Evolutionary conservation across 495 filamentous ascomycete species (phyloP).

Genomic region (Chlorociboria aeruginascens): DNA sequence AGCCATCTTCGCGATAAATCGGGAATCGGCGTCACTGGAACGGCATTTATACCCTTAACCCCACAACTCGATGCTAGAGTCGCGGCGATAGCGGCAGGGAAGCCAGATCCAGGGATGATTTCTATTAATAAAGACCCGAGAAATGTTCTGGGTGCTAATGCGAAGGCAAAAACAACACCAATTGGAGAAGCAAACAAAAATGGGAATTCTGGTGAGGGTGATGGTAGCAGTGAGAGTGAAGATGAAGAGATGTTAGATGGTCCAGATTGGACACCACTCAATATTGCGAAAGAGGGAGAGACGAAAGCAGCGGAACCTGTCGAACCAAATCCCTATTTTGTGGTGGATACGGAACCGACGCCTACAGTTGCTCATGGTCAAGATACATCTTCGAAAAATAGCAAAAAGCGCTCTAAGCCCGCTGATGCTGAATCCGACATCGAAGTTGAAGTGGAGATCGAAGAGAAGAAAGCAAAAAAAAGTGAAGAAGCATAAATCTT

Average conservation of each 20-base stretch:
- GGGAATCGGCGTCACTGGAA: constrained; percentile 7
- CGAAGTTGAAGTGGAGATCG: background rate
- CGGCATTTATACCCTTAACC: constrained; percentile 1
- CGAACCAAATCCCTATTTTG: constrained; percentile 13
- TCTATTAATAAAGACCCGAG: too few species aligned
- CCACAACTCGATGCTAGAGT: constrained; percentile 1
- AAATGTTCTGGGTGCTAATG: too few species aligned
- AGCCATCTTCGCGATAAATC: constrained; percentile 5
- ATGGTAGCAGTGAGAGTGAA: too few species aligned
- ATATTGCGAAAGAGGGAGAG: background rate
- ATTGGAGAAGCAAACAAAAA: too few species aligned
- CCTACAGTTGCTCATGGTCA: background rate
- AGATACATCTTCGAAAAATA: constrained; percentile 1
- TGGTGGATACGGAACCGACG: constrained; percentile 14
- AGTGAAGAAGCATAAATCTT: background rate
- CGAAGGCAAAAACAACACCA: too few species aligned
- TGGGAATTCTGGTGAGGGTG: too few species aligned
- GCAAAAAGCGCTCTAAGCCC: background rate
- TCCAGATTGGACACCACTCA: too few species aligned
- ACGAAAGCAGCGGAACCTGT: background rate
- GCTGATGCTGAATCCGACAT: too few species aligned
- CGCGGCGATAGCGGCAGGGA: background rate
- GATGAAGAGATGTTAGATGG: too few species aligned
- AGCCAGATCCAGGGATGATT: too few species aligned
- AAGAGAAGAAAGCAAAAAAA: background rate